A percentile compares a stretch with the other conserved stretches of the same genome.
These are phyloP conservation scores for Aurantiochytrium sp. DNA, from an alignment of 108 stramenopile genomes.

Conservation along the genomic window DNA sequence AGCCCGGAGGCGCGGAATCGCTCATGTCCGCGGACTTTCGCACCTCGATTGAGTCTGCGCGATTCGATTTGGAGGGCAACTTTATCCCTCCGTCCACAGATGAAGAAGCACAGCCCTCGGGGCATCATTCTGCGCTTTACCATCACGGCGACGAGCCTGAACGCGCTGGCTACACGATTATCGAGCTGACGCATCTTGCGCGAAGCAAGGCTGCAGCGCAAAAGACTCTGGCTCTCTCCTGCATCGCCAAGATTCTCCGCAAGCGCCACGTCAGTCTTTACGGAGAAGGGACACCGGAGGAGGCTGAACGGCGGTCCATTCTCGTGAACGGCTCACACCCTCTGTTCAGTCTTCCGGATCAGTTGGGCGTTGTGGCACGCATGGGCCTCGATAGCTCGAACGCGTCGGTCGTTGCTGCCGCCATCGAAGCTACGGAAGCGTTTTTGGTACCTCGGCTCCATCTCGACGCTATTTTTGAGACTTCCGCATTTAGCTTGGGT, in stretches of 20 bases:
- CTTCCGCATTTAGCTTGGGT: background rate
- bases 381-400: background rate
- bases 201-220: constrained; percentile 5
- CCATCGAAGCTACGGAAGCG: background rate
- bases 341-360: background rate
- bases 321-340: background rate
- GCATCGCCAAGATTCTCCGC: background rate
- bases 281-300: background rate
- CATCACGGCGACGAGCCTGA: constrained; percentile 7
- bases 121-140: background rate
- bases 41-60: background rate
- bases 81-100: background rate
- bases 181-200: background rate
- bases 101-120: no score
- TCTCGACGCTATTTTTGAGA: background rate
- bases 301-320: background rate
- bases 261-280: background rate
- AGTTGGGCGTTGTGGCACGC: background rate
- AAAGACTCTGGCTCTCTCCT: background rate
- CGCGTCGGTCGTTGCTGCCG: background rate
- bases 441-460: background rate
- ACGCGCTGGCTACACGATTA: background rate
- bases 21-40: background rate
- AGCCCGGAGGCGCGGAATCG: background rate
- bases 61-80: background rate